A percentile compares a stretch with the other conserved stretches of the same genome.
These are phyloP conservation scores for Fomes fomentarius DNA, from an alignment of 1,284 basidiomycete genomes.

Conservation along the genomic window DNA sequence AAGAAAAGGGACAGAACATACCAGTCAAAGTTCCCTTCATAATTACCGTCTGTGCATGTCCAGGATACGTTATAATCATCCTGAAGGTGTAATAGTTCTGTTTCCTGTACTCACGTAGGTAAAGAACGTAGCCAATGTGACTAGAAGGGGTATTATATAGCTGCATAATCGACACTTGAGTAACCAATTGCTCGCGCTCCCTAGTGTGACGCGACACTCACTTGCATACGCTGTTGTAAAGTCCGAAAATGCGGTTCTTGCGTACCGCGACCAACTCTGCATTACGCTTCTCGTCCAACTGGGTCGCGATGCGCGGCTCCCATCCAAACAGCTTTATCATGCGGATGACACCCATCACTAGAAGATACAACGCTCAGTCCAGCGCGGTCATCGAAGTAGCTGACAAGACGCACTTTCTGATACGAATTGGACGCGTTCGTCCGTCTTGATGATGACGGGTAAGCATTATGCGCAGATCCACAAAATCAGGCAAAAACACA, in stretches of 20 bases:
- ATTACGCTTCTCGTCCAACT: conserved; percentile 53
- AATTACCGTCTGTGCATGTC: conserved; percentile 34
- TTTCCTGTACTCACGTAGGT: conserved; percentile 44
- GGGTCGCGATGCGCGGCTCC: conserved; percentile 50
- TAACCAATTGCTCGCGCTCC: background rate
- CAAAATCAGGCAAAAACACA: conserved; percentile 9
- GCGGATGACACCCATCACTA: conserved; percentile 44
- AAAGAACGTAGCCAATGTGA: conserved; percentile 72
- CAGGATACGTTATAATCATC: background rate
- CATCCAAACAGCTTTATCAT: conserved; percentile 43
- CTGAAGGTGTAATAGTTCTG: no score
- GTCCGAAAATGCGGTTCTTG: conserved; percentile 28
- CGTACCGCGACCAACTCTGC: conserved; percentile 55
- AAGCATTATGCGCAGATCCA: background rate
- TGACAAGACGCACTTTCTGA: conserved; percentile 43
- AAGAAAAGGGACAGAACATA: conserved; percentile 6
- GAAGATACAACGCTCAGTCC: background rate
- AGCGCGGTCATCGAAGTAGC: no score
- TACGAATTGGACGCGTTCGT: conserved; percentile 51
- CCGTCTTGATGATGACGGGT: conserved; percentile 42
- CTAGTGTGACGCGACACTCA: background rate
- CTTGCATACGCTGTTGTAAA: conserved; percentile 17
- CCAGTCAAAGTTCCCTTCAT: conserved; percentile 37
- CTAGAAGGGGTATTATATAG: conserved; percentile 63
- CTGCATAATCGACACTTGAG: conserved; percentile 33